Evolutionary conservation across 306 rosid genomes (phyloP).

Genomic region (Parietaria judaica): DNA sequence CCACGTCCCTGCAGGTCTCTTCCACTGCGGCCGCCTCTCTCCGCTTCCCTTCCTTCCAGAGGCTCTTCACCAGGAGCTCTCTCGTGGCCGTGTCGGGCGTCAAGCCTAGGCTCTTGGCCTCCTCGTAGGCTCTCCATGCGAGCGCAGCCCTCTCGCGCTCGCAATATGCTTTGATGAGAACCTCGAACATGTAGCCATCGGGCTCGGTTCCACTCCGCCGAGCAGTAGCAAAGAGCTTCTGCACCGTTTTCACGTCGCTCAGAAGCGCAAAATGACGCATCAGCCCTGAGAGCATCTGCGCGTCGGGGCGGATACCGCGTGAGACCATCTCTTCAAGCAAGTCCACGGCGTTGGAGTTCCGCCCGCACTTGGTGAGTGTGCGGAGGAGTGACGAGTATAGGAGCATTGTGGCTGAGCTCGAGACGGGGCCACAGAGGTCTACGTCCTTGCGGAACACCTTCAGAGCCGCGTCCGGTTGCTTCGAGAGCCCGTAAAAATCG

Average conservation of each 20-base stretch:
- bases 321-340: constrained; percentile 72
- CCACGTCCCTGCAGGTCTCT: constrained; percentile 51
- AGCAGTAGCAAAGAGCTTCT: constrained; percentile 58
- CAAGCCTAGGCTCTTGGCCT: constrained; percentile 47
- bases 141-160: constrained; percentile 56
- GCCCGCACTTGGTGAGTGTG: constrained; percentile 61
- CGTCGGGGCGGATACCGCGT: constrained; percentile 54
- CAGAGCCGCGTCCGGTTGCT: constrained; percentile 70
- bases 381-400: constrained; percentile 66
- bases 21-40: constrained; percentile 71
- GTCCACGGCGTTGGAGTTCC: constrained; percentile 46
- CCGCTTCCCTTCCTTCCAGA: constrained; percentile 79
- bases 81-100: constrained; percentile 59
- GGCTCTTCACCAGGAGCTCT: constrained; percentile 74
- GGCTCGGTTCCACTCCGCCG: constrained; percentile 62
- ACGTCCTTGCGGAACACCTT: constrained; percentile 55
- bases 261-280: constrained; percentile 53
- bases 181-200: constrained; percentile 59
- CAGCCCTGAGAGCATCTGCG: constrained; percentile 68
- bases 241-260: constrained; percentile 62
- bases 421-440: constrained; percentile 49
- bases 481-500: constrained; percentile 68
- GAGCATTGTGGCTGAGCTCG: constrained; percentile 53
- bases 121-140: constrained; percentile 70
- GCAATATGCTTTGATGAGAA: constrained; percentile 74